A percentile compares a stretch with the other conserved stretches of the same genome.
These are phyloP conservation scores for Malus fusca DNA, from an alignment of 306 rosid genomes.

Conservation along the genomic window DNA sequence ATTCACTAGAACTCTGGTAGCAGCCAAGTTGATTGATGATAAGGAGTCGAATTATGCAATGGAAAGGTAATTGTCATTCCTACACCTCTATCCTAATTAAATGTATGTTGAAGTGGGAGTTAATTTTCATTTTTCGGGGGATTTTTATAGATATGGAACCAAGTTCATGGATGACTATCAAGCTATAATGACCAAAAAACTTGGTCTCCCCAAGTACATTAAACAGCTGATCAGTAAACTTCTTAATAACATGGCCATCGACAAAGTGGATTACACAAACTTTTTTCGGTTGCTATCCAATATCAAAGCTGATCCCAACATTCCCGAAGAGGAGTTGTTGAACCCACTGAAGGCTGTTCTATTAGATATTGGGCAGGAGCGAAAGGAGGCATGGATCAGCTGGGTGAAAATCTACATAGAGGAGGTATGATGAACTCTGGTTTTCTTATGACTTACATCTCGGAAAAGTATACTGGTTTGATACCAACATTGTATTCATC, in stretches of 20 bases:
- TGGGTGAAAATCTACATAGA: slow-evolving; percentile 77
- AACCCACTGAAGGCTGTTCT: slow-evolving; percentile 74
- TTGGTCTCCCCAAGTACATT: slow-evolving; percentile 87
- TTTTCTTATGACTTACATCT: background rate
- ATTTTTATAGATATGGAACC: slow-evolving; percentile 65
- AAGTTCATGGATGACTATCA: slow-evolving; percentile 96
- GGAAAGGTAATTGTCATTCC: slow-evolving; percentile 73
- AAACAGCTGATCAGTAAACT: slow-evolving; percentile 86
- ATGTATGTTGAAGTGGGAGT: background rate
- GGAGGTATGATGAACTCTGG: slow-evolving; percentile 46
- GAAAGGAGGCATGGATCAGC: slow-evolving; percentile 85
- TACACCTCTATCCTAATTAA: background rate
- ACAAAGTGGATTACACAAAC: slow-evolving; percentile 95
- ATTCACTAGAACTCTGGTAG: slow-evolving; percentile 51
- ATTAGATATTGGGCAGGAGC: slow-evolving; percentile 94
- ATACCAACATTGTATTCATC: background rate
- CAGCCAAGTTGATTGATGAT: slow-evolving; percentile 75
- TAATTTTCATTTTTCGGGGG: slow-evolving; percentile 17
- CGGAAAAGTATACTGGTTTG: background rate
- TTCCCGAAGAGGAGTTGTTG: slow-evolving; percentile 62
- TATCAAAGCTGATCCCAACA: slow-evolving; percentile 71
- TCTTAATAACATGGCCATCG: slow-evolving; percentile 89
- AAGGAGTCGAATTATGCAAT: slow-evolving; percentile 89
- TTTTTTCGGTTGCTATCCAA: slow-evolving; percentile 80
- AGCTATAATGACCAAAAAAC: slow-evolving; percentile 87